Percentiles rank a stretch among this genome's conserved stretches.
These are phyloP conservation scores for Adansonia digitata DNA, from an alignment of 345 rosid species.

Conservation along the genomic window DNA sequence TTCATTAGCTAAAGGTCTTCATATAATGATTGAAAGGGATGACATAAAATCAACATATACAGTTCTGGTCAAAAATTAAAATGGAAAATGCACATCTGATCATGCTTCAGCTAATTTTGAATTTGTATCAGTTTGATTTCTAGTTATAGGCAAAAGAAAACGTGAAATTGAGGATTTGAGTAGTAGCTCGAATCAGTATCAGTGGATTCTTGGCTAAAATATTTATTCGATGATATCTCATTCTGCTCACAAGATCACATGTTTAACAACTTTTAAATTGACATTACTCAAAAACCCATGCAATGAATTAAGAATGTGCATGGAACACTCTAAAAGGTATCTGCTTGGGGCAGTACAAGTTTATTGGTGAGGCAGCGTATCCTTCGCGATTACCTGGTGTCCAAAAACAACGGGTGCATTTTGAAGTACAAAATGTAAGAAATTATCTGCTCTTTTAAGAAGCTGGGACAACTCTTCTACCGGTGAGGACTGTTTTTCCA, in stretches of 20 bases:
- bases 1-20: neutral
- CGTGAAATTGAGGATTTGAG: neutral
- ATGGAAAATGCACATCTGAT: neutral
- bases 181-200: neutral
- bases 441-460: constrained; percentile 83
- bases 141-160: neutral
- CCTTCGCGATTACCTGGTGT: constrained; percentile 60
- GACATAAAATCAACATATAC: neutral
- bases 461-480: constrained; percentile 82
- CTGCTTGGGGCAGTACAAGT: neutral
- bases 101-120: neutral
- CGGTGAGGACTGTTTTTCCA: constrained; percentile 72
- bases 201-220: neutral
- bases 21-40: neutral
- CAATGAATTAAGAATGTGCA: neutral
- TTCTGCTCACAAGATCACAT: neutral
- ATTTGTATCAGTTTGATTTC: neutral
- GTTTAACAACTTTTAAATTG: neutral
- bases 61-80: neutral
- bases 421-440: constrained; percentile 87
- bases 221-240: neutral
- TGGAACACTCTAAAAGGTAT: neutral
- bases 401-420: constrained; percentile 92
- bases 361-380: neutral
- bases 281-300: neutral